These are phyloP conservation scores for Lupinus albus DNA, from an alignment of 306 rosid species.

Conservation along the genomic window DNA sequence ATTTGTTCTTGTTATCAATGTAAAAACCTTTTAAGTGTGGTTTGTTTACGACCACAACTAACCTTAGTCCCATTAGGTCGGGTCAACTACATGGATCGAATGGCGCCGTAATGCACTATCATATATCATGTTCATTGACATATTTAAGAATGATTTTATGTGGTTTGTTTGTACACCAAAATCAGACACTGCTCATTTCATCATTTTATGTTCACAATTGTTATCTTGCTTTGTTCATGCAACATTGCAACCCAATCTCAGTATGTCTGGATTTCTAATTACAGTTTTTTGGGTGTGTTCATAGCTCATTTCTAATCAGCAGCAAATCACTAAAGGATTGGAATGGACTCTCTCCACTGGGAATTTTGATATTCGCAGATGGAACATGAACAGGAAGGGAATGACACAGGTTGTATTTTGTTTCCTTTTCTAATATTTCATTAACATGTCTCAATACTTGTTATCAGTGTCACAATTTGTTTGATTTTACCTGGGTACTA, in stretches of 20 bases:
- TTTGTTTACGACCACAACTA: too few relatives aligned
- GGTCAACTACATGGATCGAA: too few relatives aligned
- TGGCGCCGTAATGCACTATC: too few relatives aligned
- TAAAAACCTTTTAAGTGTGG: conserved; percentile 4
- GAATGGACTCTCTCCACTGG: conserved; percentile 93
- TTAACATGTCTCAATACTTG: background rate
- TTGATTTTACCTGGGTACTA: background rate
- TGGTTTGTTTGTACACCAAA: conserved; percentile 16
- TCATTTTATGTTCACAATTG: conserved; percentile 24
- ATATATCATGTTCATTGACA: too few relatives aligned
- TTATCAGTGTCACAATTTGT: conserved; percentile 9
- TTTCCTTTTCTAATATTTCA: background rate
- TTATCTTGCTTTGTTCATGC: conserved; percentile 16
- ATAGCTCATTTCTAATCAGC: conserved; percentile 44
- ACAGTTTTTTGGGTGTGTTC: background rate
- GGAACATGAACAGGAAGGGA: conserved; percentile 85
- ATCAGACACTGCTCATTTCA: conserved; percentile 10
- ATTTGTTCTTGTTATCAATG: conserved; percentile 16
- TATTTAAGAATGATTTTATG: too few relatives aligned
- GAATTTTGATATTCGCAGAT: conserved; percentile 75
- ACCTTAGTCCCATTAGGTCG: too few relatives aligned
- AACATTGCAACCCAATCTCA: conserved; percentile 8
- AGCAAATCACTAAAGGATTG: conserved; percentile 56
- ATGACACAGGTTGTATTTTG: conserved; percentile 77
- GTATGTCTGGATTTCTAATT: conserved; percentile 23